A percentile compares a stretch with the other conserved stretches of the same genome.
Evolutionary conservation across 2,329 filamentous ascomycete species (phyloP).

Genomic region (Neonectria neomacrospora): DNA sequence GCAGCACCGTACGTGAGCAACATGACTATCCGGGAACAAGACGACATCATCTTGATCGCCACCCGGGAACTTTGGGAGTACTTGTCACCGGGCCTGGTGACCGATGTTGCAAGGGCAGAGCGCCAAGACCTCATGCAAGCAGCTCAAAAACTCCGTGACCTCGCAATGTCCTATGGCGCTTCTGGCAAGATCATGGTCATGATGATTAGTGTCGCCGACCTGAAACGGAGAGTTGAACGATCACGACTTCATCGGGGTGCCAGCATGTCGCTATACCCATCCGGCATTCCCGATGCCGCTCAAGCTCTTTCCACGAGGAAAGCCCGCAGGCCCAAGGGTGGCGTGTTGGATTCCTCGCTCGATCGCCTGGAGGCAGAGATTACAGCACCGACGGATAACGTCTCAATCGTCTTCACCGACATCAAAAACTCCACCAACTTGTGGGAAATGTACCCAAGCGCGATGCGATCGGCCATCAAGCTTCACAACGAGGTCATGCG

Average conservation of each 20-base stretch:
- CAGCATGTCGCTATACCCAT: slow-evolving; percentile 86
- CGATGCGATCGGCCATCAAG: slow-evolving; percentile 97
- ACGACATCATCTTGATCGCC: slow-evolving; percentile 93
- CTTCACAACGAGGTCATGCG: slow-evolving; percentile 98
- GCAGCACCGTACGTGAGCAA: slow-evolving; percentile 87
- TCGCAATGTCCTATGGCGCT: slow-evolving; percentile 95
- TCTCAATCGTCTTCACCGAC: slow-evolving; percentile 96
- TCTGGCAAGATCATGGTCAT: slow-evolving; percentile 98
- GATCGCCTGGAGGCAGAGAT: slow-evolving; percentile 90
- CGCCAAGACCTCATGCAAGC: slow-evolving; percentile 92
- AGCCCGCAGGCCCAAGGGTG: slow-evolving; percentile 70
- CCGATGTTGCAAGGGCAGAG: slow-evolving; percentile 90
- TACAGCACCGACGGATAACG: slow-evolving; percentile 87
- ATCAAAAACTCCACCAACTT: slow-evolving; percentile 98
- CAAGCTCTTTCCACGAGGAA: slow-evolving; percentile 72
- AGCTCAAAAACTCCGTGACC: slow-evolving; percentile 91
- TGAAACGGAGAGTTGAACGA: slow-evolving; percentile 84
- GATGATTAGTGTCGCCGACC: slow-evolving; percentile 92
- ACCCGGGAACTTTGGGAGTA: slow-evolving; percentile 97
- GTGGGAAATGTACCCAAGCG: slow-evolving; percentile 94
- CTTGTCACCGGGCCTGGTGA: slow-evolving; percentile 86
- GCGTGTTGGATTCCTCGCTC: slow-evolving; percentile 85
- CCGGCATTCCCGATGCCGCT: slow-evolving; percentile 76
- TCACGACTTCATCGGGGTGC: slow-evolving; percentile 79
- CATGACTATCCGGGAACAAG: slow-evolving; percentile 82